phyloP scores from a whole-genome alignment of 1,139 yeast genomes.

The Oligophagozyma castellii region DNA sequence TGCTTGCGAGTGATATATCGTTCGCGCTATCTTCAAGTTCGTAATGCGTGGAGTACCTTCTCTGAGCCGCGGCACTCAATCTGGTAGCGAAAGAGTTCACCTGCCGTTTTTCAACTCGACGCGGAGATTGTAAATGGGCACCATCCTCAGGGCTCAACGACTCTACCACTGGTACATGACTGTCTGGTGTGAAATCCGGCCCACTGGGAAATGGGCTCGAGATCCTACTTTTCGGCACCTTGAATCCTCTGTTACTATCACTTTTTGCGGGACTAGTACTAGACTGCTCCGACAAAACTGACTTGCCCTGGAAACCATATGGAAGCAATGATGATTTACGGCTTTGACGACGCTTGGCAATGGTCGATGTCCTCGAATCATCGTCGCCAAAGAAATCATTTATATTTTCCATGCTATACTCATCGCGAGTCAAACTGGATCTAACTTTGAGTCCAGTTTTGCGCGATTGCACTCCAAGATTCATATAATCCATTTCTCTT shows the following conservation, averaged over 20 bases:
- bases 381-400: conserved; percentile 59
- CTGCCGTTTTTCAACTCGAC: background rate
- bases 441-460: conserved; percentile 47
- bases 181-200: background rate
- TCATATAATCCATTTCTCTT: conserved; percentile 33
- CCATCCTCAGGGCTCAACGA: too few species aligned
- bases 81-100: too few species aligned
- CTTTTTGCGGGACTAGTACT: too few species aligned
- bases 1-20: too few species aligned
- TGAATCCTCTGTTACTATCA: background rate
- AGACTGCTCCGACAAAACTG: background rate
- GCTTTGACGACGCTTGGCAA: background rate
- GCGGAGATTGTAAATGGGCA: too few species aligned
- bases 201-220: background rate
- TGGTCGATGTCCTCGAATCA: conserved; percentile 12
- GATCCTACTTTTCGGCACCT: background rate
- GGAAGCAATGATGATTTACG: background rate
- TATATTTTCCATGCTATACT: conserved; percentile 64
- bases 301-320: background rate
- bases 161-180: background rate
- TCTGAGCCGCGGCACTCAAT: too few species aligned
- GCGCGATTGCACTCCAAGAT: conserved; percentile 41
- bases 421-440: conserved; percentile 42
- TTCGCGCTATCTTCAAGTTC: background rate
- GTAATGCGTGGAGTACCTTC: conserved; percentile 1